phyloP scores from a whole-genome alignment of 2,329 filamentous ascomycete species.

The Pyricularia pennisetigena region DNA sequence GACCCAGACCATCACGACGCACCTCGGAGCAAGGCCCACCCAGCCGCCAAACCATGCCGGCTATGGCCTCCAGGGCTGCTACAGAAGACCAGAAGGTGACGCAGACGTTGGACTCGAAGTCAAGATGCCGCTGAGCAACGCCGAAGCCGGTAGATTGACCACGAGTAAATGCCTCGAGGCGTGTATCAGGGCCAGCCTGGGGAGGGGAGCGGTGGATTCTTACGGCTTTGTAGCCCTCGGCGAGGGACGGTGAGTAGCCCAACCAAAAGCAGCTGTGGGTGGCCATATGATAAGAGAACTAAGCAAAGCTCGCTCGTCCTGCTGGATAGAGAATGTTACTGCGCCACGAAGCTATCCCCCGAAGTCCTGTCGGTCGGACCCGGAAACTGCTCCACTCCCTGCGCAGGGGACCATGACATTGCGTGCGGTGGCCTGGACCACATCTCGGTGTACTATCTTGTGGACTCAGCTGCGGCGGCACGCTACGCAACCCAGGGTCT shows the following conservation, averaged over 20 bases:
- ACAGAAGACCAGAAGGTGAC: neutral
- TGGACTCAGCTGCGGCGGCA: neutral
- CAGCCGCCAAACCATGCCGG: neutral
- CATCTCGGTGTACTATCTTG: neutral
- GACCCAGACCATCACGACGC: neutral
- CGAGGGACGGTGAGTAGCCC: neutral
- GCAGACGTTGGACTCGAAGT: neutral
- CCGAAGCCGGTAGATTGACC: neutral
- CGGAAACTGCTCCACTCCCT: neutral
- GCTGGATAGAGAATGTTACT: neutral
- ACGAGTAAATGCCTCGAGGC: neutral
- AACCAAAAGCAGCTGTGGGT: neutral
- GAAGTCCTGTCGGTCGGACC: neutral
- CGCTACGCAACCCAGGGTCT: neutral
- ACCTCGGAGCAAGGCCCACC: neutral
- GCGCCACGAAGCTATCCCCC: neutral
- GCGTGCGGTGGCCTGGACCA: constrained; percentile 1
- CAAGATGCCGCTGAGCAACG: neutral
- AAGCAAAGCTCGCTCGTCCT: neutral
- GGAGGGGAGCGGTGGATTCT: neutral
- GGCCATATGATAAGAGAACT: neutral
- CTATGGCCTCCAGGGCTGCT: constrained; percentile 2
- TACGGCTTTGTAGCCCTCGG: neutral
- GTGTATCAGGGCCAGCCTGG: neutral
- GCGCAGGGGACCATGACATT: neutral